Base-by-base conservation (phyloP, 495 filamentous ascomycete species). In the Neohortaea acidophila region DNA sequence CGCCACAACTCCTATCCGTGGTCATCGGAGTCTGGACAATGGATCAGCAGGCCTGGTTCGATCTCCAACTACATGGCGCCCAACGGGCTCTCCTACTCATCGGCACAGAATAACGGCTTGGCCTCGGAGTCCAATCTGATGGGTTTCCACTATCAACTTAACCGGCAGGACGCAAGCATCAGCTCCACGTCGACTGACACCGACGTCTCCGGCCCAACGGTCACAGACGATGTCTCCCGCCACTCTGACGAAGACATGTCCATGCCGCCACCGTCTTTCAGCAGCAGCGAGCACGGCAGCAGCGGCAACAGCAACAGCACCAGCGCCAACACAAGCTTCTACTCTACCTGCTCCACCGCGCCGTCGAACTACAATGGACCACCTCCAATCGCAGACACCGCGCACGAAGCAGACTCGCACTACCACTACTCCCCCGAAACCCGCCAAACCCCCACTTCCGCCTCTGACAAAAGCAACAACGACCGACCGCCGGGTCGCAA, bases 381-480 rank as follows among this genome's bases (percentile, higher is more conserved):
- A 20, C 17, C 4, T 7, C 13, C 32, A 8, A 19, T 15, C 5
- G 4, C 28, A 11, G 17, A 15, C 28, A 13, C 4, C 4, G 6
- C 28, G 12, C 6, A 13, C 29, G 47, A 17, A 45, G 42, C 25
- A 44, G 38, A 33, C 51, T 46, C 35, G 29, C 23, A 38, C n/a
- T 45, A 47, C 19, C 28, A 20, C 28, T 17, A 31, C 33, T 6
- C 42, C 41, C 23, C 15, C 10, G 18, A 14, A 30, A 21, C 32
- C 8, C 9, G 8, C 32, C 7, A 34, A 7, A 12, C 10, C 32
- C 13, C 35, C 4, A 45, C 12, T 18, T 45, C 44, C 15, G 37
- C 42, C n/a, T 37, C 46, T n/a, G 43, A 49, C 12, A 52, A 44
- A 15, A 47, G 48, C 6, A 46, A 54, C 25, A 20, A 39, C 33